These are phyloP conservation scores for Nannochloropsis oceanica DNA, from an alignment of 108 stramenopile species.

Conservation along the genomic window DNA sequence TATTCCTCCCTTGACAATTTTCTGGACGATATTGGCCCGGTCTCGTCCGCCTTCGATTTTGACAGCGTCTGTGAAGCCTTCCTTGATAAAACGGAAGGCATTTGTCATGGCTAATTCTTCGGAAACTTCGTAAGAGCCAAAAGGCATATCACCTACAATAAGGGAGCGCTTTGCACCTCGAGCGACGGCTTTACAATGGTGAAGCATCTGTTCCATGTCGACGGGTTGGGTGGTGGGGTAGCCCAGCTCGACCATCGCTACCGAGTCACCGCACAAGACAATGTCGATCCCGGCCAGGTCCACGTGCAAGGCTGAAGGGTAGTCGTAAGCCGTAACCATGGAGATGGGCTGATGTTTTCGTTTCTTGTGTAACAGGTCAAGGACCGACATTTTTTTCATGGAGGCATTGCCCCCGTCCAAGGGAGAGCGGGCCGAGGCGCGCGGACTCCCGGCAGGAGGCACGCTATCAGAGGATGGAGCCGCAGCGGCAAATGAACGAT, in stretches of 20 bases:
- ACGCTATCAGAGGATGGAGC: background rate
- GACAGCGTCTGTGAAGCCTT: constrained; percentile 41
- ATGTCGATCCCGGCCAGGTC: constrained; percentile 88
- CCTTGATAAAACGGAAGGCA: constrained; percentile 76
- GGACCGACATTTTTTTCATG: background rate
- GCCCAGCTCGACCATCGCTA: constrained; percentile 52
- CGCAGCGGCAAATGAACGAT: background rate
- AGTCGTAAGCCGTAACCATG: constrained; percentile 88
- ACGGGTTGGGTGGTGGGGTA: constrained; percentile 88
- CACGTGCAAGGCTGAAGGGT: constrained; percentile 88
- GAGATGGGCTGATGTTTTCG: constrained; percentile 1
- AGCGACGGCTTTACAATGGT: constrained; percentile 58
- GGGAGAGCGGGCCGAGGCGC: background rate
- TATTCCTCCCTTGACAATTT: constrained; percentile 80
- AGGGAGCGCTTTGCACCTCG: constrained; percentile 48
- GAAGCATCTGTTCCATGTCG: constrained; percentile 86
- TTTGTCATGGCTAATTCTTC: constrained; percentile 69
- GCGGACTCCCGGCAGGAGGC: background rate
- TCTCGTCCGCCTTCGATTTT: constrained; percentile 68
- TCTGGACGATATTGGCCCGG: constrained; percentile 51
- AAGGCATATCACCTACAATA: constrained; percentile 94
- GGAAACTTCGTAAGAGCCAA: constrained; percentile 79
- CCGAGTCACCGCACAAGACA: constrained; percentile 48
- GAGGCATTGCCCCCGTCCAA: background rate
- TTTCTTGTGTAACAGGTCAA: background rate